phyloP scores from a whole-genome alignment of 768 basidiomycete genomes.

The Coprinopsis marcescibilis region DNA sequence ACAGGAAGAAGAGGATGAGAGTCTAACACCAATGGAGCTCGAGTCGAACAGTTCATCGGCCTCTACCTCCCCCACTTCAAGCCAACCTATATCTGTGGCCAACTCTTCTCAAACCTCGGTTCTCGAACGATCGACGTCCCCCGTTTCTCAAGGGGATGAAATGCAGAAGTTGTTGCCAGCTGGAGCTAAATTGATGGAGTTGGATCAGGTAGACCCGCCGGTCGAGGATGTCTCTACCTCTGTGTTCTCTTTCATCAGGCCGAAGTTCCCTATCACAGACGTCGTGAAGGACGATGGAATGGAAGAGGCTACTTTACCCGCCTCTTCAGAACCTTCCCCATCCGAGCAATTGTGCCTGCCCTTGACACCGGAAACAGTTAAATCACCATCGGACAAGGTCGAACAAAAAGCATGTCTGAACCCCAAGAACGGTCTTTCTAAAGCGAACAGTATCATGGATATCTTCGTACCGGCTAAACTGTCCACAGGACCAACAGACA shows the following conservation, averaged over 20 bases:
- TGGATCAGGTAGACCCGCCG: too few species aligned
- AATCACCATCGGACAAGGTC: too few species aligned
- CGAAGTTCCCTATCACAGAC: too few species aligned
- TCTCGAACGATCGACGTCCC: slow-evolving; percentile 1
- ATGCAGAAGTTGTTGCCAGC: background rate
- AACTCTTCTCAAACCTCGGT: slow-evolving; percentile 7
- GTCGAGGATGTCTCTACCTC: too few species aligned
- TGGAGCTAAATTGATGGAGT: background rate
- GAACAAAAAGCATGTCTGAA: too few species aligned
- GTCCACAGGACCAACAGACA: background rate
- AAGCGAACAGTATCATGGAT: background rate
- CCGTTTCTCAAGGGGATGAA: background rate
- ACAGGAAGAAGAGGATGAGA: slow-evolving; percentile 4
- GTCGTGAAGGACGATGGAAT: too few species aligned
- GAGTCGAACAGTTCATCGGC: slow-evolving; percentile 40
- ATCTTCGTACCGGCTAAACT: slow-evolving; percentile 6
- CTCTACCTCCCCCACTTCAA: slow-evolving; percentile 12
- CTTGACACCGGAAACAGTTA: too few species aligned
- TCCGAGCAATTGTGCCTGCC: too few species aligned
- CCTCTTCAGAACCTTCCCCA: too few species aligned
- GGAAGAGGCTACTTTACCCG: too few species aligned
- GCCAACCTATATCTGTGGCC: background rate
- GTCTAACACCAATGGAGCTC: slow-evolving; percentile 56
- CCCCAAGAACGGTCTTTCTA: too few species aligned
- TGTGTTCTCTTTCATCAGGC: too few species aligned